Conservation (phyloP, 2,329 filamentous ascomycete genomes). For the Paramyrothecium sp. region DNA sequence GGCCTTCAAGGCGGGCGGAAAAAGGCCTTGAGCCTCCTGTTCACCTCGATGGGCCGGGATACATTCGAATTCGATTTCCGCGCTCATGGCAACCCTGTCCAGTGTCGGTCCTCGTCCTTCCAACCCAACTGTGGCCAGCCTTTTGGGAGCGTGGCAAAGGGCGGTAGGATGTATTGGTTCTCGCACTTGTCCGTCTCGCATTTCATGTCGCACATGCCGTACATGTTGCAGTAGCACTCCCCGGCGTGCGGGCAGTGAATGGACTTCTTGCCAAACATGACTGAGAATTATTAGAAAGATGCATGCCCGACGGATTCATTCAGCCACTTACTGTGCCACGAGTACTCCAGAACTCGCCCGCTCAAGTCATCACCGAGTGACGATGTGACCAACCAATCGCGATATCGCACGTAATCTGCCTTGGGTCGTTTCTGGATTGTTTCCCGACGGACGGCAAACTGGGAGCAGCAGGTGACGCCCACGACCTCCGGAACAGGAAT, state of each 20-base stretch:
- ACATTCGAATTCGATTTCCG: too few relatives aligned
- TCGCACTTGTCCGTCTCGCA: slow-evolving; percentile 48
- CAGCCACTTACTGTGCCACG: slow-evolving; percentile 59
- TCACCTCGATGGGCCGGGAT: too few relatives aligned
- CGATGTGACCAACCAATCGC: slow-evolving; percentile 60
- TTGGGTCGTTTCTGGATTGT: slow-evolving; percentile 46
- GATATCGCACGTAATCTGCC: slow-evolving; percentile 53
- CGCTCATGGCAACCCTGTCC: slow-evolving; percentile 18
- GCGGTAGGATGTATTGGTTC: slow-evolving; percentile 58
- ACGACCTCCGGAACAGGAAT: slow-evolving; percentile 46
- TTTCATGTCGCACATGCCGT: slow-evolving; percentile 54
- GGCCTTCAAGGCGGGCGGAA: too few relatives aligned
- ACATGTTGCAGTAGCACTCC: slow-evolving; percentile 67
- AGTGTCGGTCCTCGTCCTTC: slow-evolving; percentile 22
- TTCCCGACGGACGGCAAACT: slow-evolving; percentile 60
- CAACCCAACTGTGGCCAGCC: slow-evolving; percentile 53
- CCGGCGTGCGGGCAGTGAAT: slow-evolving; percentile 60
- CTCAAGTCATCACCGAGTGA: slow-evolving; percentile 51
- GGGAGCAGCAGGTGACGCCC: slow-evolving; percentile 61
- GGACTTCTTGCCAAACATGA: slow-evolving; percentile 56
- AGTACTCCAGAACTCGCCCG: slow-evolving; percentile 62
- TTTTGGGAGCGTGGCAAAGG: slow-evolving; percentile 53
- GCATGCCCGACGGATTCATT: neutral
- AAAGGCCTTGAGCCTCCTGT: too few relatives aligned
- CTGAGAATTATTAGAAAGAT: slow-evolving; percentile 24